These are phyloP conservation scores for Simmondsia chinensis DNA, from an alignment of 148 eudicot species.

Conservation along the genomic window DNA sequence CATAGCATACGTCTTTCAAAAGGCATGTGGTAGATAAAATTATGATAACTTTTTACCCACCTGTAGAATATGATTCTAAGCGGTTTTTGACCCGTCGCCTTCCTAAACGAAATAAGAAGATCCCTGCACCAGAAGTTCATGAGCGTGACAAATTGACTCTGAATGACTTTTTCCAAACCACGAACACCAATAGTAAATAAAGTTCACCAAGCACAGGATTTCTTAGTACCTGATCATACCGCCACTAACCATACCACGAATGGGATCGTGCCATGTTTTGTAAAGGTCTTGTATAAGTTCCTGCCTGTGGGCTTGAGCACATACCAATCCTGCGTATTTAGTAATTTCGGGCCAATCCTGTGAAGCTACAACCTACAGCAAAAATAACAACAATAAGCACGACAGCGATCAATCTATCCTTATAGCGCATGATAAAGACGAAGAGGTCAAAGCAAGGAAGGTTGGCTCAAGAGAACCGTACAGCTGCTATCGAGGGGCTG, in stretches of 20 bases:
- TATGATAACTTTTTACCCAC: slow-evolving; percentile 14
- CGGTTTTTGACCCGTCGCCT: slow-evolving; percentile 63
- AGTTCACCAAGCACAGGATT: too few relatives aligned
- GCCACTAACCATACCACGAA: slow-evolving; percentile 40
- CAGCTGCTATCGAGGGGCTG: slow-evolving; percentile 78
- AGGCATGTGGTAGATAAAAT: too few relatives aligned
- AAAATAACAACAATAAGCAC: too few relatives aligned
- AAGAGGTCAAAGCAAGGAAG: not conserved
- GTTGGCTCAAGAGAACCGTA: too few relatives aligned
- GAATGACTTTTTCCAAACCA: too few relatives aligned
- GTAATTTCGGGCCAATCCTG: slow-evolving; percentile 87
- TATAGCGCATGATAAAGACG: not conserved
- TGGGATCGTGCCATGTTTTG: slow-evolving; percentile 60
- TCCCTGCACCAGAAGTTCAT: slow-evolving; percentile 51
- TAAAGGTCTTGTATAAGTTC: slow-evolving; percentile 68
- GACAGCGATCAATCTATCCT: too few relatives aligned
- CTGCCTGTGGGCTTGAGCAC: slow-evolving; percentile 77
- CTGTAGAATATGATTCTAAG: slow-evolving; percentile 82
- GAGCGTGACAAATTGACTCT: not conserved
- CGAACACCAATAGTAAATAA: not conserved
- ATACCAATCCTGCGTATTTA: slow-evolving; percentile 66
- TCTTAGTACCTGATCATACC: slow-evolving; percentile 88
- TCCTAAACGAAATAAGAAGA: slow-evolving; percentile 66
- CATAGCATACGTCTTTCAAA: too few relatives aligned
- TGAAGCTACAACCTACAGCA: slow-evolving; percentile 63